Conservation (phyloP, 139 green algal species). For the Pleodorina starrii region DNA sequence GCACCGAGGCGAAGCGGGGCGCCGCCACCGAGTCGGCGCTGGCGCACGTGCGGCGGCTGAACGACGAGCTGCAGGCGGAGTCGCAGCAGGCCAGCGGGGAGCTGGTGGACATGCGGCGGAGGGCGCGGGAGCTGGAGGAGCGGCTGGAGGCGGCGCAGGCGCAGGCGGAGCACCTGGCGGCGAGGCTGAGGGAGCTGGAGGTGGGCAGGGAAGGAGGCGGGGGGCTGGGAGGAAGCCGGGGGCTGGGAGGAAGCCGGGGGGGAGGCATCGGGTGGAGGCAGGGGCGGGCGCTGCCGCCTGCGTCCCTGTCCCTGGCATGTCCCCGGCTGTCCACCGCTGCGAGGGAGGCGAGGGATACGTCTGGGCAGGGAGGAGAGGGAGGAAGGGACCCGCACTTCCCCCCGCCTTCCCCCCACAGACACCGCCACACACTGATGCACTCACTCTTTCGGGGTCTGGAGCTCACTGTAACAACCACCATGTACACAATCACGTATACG, state of each 20-base stretch:
- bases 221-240: background rate
- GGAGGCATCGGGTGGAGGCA: too few relatives aligned
- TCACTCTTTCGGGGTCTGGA: too few relatives aligned
- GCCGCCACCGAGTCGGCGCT: background rate
- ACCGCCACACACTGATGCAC: too few relatives aligned
- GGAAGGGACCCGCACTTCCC: too few relatives aligned
- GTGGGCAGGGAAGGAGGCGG: background rate
- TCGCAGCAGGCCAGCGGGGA: slow-evolving; percentile 3
- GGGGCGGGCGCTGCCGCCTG: background rate
- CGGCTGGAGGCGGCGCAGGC: background rate
- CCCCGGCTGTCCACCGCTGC: background rate
- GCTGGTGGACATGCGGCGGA: background rate
- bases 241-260: too few relatives aligned
- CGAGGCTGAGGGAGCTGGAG: slow-evolving; percentile 13
- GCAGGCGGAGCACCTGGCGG: background rate
- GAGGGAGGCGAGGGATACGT: background rate
- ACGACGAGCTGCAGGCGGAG: slow-evolving; percentile 32
- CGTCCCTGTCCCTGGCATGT: background rate
- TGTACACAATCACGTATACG: too few relatives aligned
- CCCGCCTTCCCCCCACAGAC: too few relatives aligned
- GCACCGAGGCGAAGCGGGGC: background rate
- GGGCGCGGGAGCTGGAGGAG: slow-evolving; percentile 27
- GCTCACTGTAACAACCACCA: too few relatives aligned
- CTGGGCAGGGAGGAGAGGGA: background rate
- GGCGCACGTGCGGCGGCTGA: background rate